A percentile compares a stretch with the other conserved stretches of the same genome.
These are phyloP conservation scores for Cenchrus fungigraminus DNA, from an alignment of 176 grass and related monocot species.

Conservation along the genomic window DNA sequence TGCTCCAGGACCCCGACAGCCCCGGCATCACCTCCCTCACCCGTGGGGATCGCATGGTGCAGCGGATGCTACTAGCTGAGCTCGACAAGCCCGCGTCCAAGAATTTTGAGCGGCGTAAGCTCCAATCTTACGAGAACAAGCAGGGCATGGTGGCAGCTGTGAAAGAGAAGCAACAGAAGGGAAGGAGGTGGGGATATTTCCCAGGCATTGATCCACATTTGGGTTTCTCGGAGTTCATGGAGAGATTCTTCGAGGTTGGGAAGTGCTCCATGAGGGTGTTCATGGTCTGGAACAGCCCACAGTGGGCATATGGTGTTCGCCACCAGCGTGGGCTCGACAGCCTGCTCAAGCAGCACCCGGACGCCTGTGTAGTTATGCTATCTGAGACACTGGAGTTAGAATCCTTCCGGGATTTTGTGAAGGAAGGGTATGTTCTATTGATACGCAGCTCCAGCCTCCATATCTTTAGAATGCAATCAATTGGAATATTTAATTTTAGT, in stretches of 20 bases:
- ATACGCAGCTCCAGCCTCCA: slow-evolving; percentile 8
- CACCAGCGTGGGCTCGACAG: slow-evolving; percentile 87
- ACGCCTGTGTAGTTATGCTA: slow-evolving; percentile 73
- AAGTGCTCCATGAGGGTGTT: slow-evolving; percentile 78
- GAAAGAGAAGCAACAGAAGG: slow-evolving; percentile 31
- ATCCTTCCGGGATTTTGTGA: slow-evolving; percentile 73
- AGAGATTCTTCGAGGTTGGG: slow-evolving; percentile 59
- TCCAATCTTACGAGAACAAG: slow-evolving; percentile 39
- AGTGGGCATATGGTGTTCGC: slow-evolving; percentile 72
- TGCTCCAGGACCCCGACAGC: slow-evolving; percentile 93
- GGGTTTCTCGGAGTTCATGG: slow-evolving; percentile 77
- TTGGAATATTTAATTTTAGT: slow-evolving; percentile 7
- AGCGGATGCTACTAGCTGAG: slow-evolving; percentile 60
- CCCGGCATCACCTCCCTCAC: slow-evolving; percentile 69
- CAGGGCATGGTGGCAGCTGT: slow-evolving; percentile 35
- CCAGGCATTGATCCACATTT: slow-evolving; percentile 70
- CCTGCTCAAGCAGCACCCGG: slow-evolving; percentile 74
- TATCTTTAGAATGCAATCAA: not conserved
- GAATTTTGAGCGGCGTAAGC: slow-evolving; percentile 47
- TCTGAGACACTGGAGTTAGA: slow-evolving; percentile 87
- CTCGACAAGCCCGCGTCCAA: slow-evolving; percentile 56
- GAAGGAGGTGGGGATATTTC: slow-evolving; percentile 80
- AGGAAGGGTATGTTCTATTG: slow-evolving; percentile 70
- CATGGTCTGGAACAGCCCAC: slow-evolving; percentile 96
- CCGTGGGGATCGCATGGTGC: slow-evolving; percentile 72